Evolutionary conservation across 257 asterid genomes (phyloP), one percentile per base, ranked within the genome.

Genomic region (Solanum dulcamara): DNA sequence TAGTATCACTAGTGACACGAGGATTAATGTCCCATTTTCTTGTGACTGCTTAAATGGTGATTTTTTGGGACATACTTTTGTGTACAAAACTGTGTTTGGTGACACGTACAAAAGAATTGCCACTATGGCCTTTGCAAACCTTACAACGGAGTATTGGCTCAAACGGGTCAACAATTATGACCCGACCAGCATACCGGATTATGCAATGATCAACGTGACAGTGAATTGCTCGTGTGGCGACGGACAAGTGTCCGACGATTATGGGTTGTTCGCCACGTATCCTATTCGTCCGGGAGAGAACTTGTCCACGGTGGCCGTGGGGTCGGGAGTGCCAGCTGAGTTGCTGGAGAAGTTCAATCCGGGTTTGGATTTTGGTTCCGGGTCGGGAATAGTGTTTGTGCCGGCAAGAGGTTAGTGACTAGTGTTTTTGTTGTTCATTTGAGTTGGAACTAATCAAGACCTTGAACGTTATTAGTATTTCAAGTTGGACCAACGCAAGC

Each of bases 141-240:
- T 93, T 24, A 93, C 98, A 0, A 91, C 90, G 3, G 93, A 83
- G 44, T 67, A 85, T 6, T 95, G 98, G 98, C 88, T 95, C 83
- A 91, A 92, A 38, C 85, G 92, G 90, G 94, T 93, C 90, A 95
- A 95, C 51, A 59, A 40, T 26, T 92, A 90, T 35, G 92, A 91
- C 77, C 93, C 96, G 38, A 91, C 82, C 59, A 80, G 86, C 42
- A 84, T 95, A 3, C 98, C 95, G 50, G 87, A 87, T 77, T 84
- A n/a, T 9, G 90, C 82, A 30, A 70, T 86, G 24, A 91, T 95
- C 59, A 95, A 93, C 50, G 97, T 95, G 20, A 95, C 98, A 0
- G 91, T 93, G 33, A 95, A 95, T 83, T 95, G 98, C 86, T 93
- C 98, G 10, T 95, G 98, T 57, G 98, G 98, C 2, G 92, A 93